Evolutionary conservation across 768 basidiomycete species (phyloP), one percentile per base, ranked within the genome.

Genomic region (Naematelia encephala): DNA sequence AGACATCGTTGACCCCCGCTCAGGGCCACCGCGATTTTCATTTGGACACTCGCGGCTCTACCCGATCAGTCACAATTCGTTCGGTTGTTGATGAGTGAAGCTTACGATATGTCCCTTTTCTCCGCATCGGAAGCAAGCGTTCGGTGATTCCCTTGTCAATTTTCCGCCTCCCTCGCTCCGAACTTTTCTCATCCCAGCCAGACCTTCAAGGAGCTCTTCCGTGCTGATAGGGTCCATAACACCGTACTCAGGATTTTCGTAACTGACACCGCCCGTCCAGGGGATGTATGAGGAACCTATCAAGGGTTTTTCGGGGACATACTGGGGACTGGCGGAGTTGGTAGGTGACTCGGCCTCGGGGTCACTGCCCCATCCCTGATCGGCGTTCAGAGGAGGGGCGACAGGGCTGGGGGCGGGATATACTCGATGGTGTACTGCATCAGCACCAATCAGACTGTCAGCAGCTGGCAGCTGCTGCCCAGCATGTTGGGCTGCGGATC

Each of bases 321-420:
- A 23, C 42, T 13, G 13, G 23, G 30, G 22, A 22, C 54, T 23
- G 12, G 39, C 11, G 39, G 19, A 12, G 39, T 11, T 43, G 39
- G 39, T 26, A 23, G 22, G 21, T 19, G n/a, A 50, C 2, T 14
- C 50, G 21, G 42, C n/a, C 23, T 30, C 56, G n/a, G 46, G 21
- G 43, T 48, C 52, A 12, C 27, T 46, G 19, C 21, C 49, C 69
- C 69, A 70, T 8, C 69, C 69, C 16, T 56, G 39, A 39, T 65
- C 46, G 5, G 51, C 54, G 51, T 67, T 67, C 4, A 65, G 19
- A 0, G 62, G 61, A 1, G 59, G 56, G 2, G 63, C 56, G 3
- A 53, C 21, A 1, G 61, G 66, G 5, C 51, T 48, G 12, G 69
- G 66, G 3, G 69, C 69, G 14, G 69, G 69, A 45, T 70, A 70